Evolutionary conservation across 2,329 filamentous ascomycete genomes (phyloP).

Genomic region (Teratosphaeriaceae sp.): DNA sequence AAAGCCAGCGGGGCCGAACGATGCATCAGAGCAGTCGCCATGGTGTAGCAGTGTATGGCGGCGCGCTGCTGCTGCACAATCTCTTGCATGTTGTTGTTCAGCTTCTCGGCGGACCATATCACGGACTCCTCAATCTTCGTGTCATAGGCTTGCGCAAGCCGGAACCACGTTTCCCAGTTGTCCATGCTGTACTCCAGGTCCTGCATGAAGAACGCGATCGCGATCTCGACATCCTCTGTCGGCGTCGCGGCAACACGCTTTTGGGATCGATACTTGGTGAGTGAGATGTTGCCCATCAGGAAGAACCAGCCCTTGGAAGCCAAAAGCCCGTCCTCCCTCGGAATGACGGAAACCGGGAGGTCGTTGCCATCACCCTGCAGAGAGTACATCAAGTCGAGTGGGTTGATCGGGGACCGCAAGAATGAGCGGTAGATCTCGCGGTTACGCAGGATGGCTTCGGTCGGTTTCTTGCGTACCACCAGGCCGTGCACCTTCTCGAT

Average conservation of each 20-base stretch:
- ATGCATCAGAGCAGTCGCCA: slow-evolving; percentile 59
- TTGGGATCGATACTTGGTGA: slow-evolving; percentile 77
- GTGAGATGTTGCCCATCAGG: slow-evolving; percentile 76
- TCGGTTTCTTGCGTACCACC: slow-evolving; percentile 69
- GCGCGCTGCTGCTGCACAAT: slow-evolving; percentile 69
- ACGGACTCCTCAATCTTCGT: slow-evolving; percentile 82
- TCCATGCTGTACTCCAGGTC: slow-evolving; percentile 77
- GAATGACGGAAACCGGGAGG: slow-evolving; percentile 58
- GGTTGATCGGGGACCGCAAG: slow-evolving; percentile 77
- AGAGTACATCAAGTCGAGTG: slow-evolving; percentile 71
- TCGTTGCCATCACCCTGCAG: slow-evolving; percentile 70
- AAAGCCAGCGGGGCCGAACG: slow-evolving; percentile 48
- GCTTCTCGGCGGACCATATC: slow-evolving; percentile 83
- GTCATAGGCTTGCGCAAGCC: slow-evolving; percentile 79
- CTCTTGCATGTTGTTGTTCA: slow-evolving; percentile 74
- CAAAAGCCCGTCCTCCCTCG: slow-evolving; percentile 58
- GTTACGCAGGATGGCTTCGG: slow-evolving; percentile 79
- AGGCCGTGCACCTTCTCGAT: slow-evolving; percentile 92
- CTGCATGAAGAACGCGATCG: slow-evolving; percentile 69
- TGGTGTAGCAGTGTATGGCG: slow-evolving; percentile 71
- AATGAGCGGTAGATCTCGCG: slow-evolving; percentile 74
- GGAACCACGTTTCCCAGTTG: slow-evolving; percentile 87
- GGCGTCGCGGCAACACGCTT: slow-evolving; percentile 67
- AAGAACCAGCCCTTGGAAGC: slow-evolving; percentile 89
- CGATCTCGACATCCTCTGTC: slow-evolving; percentile 77